Percentiles rank a stretch among this genome's conserved stretches.
phyloP scores from a whole-genome alignment of 805 yeast species.

The Cyberlindnera amylophila region DNA sequence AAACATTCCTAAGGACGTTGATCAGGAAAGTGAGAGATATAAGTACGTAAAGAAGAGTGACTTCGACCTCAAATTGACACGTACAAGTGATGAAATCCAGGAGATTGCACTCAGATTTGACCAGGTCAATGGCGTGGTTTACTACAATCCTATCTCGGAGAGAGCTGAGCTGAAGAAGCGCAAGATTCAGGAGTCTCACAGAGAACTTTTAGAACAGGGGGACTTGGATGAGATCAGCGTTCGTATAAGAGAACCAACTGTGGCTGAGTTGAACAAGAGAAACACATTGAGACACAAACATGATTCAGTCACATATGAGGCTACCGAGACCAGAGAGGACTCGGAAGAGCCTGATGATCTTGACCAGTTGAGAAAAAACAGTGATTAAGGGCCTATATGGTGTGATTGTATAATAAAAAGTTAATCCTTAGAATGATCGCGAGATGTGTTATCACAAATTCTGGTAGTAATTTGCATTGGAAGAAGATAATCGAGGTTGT shows the following conservation, averaged over 20 bases:
- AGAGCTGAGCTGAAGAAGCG: slow-evolving; percentile 81
- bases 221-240: slow-evolving; percentile 61
- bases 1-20: slow-evolving; percentile 37
- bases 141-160: slow-evolving; percentile 74
- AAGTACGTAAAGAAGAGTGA: slow-evolving; percentile 68
- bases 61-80: slow-evolving; percentile 61
- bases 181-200: slow-evolving; percentile 53
- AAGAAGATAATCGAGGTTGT: too few species aligned
- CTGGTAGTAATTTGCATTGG: too few species aligned
- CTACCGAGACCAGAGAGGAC: slow-evolving; percentile 37
- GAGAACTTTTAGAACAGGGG: slow-evolving; percentile 50
- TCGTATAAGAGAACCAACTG: slow-evolving; percentile 67
- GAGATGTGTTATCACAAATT: too few species aligned
- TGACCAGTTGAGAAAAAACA: slow-evolving; percentile 15
- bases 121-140: slow-evolving; percentile 53
- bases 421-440: background rate
- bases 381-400: background rate
- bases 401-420: background rate
- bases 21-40: slow-evolving; percentile 36
- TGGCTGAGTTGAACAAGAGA: slow-evolving; percentile 61
- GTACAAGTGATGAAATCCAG: slow-evolving; percentile 25
- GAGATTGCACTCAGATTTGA: slow-evolving; percentile 68
- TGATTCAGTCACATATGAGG: slow-evolving; percentile 78
- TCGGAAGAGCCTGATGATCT: slow-evolving; percentile 28
- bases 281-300: slow-evolving; percentile 64